Percentiles rank a stretch among this genome's conserved stretches.
phyloP scores from a whole-genome alignment of 2,329 filamentous ascomycete species.

The Diaporthe humulicola region DNA sequence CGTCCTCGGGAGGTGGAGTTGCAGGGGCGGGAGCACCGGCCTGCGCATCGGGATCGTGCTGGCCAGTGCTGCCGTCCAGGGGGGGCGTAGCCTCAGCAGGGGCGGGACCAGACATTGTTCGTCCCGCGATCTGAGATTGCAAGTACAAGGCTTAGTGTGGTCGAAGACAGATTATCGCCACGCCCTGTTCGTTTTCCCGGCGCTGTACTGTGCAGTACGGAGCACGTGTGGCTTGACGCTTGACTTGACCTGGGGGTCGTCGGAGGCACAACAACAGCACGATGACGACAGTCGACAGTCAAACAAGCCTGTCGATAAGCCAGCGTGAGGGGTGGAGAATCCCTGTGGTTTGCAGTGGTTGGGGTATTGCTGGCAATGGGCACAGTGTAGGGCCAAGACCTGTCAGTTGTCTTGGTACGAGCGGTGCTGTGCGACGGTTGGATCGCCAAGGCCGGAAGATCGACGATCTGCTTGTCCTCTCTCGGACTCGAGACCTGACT shows the following conservation, averaged over 20 bases:
- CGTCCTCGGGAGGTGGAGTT: background rate
- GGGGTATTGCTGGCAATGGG: background rate
- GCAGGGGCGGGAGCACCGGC: background rate
- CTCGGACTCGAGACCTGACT: conserved; percentile 4
- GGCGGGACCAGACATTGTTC: conserved; percentile 35
- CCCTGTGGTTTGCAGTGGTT: conserved; percentile 7
- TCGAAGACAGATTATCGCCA: conserved; percentile 20
- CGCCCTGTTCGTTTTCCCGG: conserved; percentile 4
- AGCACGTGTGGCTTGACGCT: conserved; percentile 25
- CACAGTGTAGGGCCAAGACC: conserved; percentile 28
- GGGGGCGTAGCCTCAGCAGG: conserved; percentile 4
- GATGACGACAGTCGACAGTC: conserved; percentile 29
- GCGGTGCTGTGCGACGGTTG: conserved; percentile 8
- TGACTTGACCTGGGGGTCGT: conserved; percentile 21
- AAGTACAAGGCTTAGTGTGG: conserved; percentile 21
- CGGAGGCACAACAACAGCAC: conserved; percentile 13
- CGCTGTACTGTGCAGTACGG: conserved; percentile 5
- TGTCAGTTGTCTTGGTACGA: conserved; percentile 28
- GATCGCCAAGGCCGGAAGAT: conserved; percentile 31
- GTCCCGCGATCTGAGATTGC: conserved; percentile 5
- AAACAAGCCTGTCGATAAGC: conserved; percentile 14
- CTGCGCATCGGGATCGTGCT: background rate
- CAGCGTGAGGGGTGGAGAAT: conserved; percentile 22
- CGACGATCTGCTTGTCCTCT: conserved; percentile 16
- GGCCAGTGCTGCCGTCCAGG: conserved; percentile 16